Evolutionary conservation across 2,329 filamentous ascomycete genomes (phyloP).

Genomic region (Didymella lethalis): DNA sequence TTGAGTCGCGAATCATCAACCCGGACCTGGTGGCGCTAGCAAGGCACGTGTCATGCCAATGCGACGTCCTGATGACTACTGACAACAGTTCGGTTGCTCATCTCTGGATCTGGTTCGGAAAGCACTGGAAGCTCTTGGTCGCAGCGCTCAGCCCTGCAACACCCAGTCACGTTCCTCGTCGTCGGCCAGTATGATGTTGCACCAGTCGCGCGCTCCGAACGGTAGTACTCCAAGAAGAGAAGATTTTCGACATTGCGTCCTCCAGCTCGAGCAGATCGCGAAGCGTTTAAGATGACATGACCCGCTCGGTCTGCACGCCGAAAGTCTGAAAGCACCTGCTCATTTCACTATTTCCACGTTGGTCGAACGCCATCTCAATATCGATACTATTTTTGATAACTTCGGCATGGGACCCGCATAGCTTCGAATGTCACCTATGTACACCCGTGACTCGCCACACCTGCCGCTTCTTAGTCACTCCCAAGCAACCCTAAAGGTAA

Average conservation of each 20-base stretch:
- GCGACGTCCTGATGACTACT: neutral
- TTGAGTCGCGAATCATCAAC: neutral
- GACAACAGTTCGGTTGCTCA: neutral
- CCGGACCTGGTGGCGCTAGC: too few species aligned
- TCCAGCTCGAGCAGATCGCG: neutral
- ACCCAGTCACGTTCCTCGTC: constrained; percentile 7
- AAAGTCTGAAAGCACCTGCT: neutral
- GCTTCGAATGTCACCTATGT: neutral
- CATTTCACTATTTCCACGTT: constrained; percentile 1
- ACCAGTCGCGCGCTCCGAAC: constrained; percentile 12
- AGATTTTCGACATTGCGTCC: neutral
- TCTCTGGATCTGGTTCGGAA: neutral
- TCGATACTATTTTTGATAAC: constrained; percentile 1
- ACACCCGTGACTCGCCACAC: constrained; percentile 1
- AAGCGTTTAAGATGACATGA: neutral
- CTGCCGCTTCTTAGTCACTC: neutral
- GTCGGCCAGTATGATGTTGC: constrained; percentile 1
- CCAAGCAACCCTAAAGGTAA: neutral
- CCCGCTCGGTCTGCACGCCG: constrained; percentile 1
- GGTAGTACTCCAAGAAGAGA: constrained; percentile 1
- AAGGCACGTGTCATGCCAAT: neutral
- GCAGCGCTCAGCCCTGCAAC: constrained; percentile 1
- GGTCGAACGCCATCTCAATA: neutral
- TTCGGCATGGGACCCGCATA: constrained; percentile 1
- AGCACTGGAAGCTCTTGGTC: neutral